Base-by-base conservation (phyloP, 768 basidiomycete genomes). In the Podaxis carcinomalis region DNA sequence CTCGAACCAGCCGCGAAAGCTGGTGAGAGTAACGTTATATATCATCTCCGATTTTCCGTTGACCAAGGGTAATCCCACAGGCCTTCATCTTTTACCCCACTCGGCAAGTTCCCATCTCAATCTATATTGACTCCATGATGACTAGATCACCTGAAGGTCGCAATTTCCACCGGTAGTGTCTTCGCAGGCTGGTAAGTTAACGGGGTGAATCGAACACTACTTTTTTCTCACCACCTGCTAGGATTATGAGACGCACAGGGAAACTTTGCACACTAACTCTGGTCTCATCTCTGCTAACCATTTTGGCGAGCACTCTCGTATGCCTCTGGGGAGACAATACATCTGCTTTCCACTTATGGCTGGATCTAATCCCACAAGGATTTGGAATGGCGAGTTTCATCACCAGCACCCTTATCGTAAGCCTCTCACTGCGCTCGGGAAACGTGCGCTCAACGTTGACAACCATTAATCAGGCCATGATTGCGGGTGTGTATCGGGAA, bases 21-120 rank as follows among this genome's bases (percentile, higher is more conserved):
- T 57, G 94, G 93, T 86, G 69, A 56, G 83, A 71, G 56, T 57
- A 60, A 23, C 53, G 55, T 55, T 50, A 63, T 25, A 63, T 25
- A 58, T 54, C 57, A 51, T 53, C 56, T 39, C 47, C 47, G 56
- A 32, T 25, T 61, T 61, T 52, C 55, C 60, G 49, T 61, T 23
- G 57, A 39, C 54, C 67, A 46, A 66, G 61, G 59, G 36, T 65
- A 63, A 42, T 64, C 50, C 44, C 63, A 65, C 66, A 92, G 91
- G 92, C 28, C 77, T 90, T 28, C 95, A 95, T 75, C 75, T 99
- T 21, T 75, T 98, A 39, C 94, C 95, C 23, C 95, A 96, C 75
- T 93, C 92, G 37, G 90, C 93, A 75, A 73, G 86, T 66, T 51
- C 52, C 46, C 35, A 46, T 51, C 47, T 37, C 52, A 36, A 51